Conservation (phyloP, 129 eudicot species). For the Gnaphalium uliginosum region DNA sequence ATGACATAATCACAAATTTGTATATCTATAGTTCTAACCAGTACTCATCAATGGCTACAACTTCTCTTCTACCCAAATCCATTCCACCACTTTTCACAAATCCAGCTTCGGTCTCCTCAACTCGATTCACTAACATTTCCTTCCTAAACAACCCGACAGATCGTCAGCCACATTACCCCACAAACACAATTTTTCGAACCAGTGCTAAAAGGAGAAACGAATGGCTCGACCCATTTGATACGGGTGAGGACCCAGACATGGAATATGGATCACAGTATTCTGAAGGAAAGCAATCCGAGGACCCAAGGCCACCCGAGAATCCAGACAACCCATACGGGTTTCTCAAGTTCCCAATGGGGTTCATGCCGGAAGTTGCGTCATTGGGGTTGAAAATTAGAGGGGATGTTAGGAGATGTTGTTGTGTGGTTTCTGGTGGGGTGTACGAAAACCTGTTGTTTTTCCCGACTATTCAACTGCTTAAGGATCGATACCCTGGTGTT, state of each 20-base stretch:
- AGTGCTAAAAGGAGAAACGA: conserved; percentile 68
- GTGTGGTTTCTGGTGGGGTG: conserved; percentile 83
- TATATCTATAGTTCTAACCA: conserved; percentile 13
- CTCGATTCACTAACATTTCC: conserved; percentile 36
- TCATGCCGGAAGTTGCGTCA: conserved; percentile 71
- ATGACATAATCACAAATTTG: too few species aligned
- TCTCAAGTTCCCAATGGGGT: conserved; percentile 83
- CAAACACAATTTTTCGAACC: conserved; percentile 34
- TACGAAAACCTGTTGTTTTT: conserved; percentile 88
- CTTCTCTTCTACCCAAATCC: conserved; percentile 57
- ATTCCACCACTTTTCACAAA: conserved; percentile 43
- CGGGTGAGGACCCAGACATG: conserved; percentile 81
- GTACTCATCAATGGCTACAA: conserved; percentile 50
- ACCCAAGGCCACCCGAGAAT: conserved; percentile 81
- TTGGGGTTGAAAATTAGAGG: conserved; percentile 73
- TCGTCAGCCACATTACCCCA: conserved; percentile 29
- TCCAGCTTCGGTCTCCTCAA: conserved; percentile 36
- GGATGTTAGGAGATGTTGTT: conserved; percentile 85
- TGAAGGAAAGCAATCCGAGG: conserved; percentile 89
- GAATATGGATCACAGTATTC: conserved; percentile 62
- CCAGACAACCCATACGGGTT: conserved; percentile 83
- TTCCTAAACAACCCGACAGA: conserved; percentile 38
- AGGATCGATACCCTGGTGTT: conserved; percentile 87
- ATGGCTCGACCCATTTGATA: conserved; percentile 91
- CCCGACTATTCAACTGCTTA: conserved; percentile 79